Conservation (phyloP, 352 stramenopile species). For the Blastocystis sp. region DNA sequence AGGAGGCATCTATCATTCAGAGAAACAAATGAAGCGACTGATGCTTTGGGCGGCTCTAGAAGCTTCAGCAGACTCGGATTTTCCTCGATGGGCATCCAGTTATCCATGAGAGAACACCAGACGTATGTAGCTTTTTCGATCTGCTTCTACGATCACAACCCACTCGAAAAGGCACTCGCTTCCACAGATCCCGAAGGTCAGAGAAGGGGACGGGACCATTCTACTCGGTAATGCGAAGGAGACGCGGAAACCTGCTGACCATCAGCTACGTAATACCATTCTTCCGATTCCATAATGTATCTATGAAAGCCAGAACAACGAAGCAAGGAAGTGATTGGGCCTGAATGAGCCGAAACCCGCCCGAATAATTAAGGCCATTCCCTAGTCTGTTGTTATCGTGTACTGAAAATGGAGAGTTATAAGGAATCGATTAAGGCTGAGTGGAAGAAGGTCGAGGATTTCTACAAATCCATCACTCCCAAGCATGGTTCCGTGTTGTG, state of each 20-base stretch:
- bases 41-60: constrained; percentile 35
- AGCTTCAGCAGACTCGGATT: constrained; percentile 2
- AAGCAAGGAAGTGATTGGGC: constrained; percentile 13
- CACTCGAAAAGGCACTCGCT: neutral
- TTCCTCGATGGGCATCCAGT: constrained; percentile 42
- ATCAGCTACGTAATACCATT: constrained; percentile 64
- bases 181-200: constrained; percentile 45
- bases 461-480: constrained; percentile 54
- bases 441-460: constrained; percentile 34
- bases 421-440: constrained; percentile 9
- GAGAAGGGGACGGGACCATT: constrained; percentile 50
- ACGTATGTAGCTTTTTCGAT: constrained; percentile 41
- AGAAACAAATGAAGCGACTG: neutral
- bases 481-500: constrained; percentile 15
- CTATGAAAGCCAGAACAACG: constrained; percentile 49
- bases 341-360: neutral
- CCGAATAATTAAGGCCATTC: neutral
- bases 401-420: neutral
- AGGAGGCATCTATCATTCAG: constrained; percentile 20
- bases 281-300: constrained; percentile 67
- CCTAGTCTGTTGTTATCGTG: constrained; percentile 8
- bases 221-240: constrained; percentile 26
- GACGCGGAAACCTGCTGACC: constrained; percentile 30
- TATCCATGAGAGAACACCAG: constrained; percentile 60
- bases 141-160: constrained; percentile 7